A percentile compares a stretch with the other conserved stretches of the same genome.
These are phyloP conservation scores for Xylariales sp. DNA, from an alignment of 2,329 filamentous ascomycete genomes.

Conservation along the genomic window DNA sequence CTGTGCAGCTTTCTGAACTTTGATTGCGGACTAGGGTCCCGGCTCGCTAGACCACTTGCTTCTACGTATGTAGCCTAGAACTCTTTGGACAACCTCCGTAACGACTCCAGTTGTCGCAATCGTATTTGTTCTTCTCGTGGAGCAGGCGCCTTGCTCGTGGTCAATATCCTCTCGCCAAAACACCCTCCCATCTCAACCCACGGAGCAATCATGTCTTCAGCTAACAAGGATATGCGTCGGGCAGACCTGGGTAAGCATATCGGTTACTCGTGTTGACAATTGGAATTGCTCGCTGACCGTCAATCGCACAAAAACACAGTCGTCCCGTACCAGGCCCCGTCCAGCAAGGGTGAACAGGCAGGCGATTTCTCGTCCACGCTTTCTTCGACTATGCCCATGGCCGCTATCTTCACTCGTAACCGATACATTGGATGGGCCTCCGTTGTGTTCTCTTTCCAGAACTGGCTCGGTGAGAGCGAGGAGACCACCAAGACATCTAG, in stretches of 20 bases:
- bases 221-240: conserved; percentile 73
- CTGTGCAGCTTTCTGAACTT: too few species aligned
- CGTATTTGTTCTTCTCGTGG: too few species aligned
- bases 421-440: conserved; percentile 72
- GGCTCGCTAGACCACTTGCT: too few species aligned
- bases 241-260: conserved; percentile 63
- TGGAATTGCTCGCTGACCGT: too few species aligned
- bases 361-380: conserved; percentile 70
- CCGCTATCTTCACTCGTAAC: conserved; percentile 90
- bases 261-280: conserved; percentile 8
- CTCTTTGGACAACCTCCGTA: too few species aligned
- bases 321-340: conserved; percentile 81
- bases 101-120: too few species aligned
- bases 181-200: too few species aligned
- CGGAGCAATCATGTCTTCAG: conserved; percentile 56
- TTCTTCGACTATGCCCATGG: conserved; percentile 85
- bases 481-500: conserved; percentile 58
- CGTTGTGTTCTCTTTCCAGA: conserved; percentile 70
- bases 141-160: too few species aligned
- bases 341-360: conserved; percentile 54
- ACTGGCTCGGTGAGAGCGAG: conserved; percentile 72
- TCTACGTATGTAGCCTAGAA: too few species aligned
- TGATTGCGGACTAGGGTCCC: too few species aligned
- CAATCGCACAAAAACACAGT: too few species aligned
- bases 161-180: too few species aligned